phyloP scores from a whole-genome alignment of 768 basidiomycete species.

The Pulveroboletus sp. region DNA sequence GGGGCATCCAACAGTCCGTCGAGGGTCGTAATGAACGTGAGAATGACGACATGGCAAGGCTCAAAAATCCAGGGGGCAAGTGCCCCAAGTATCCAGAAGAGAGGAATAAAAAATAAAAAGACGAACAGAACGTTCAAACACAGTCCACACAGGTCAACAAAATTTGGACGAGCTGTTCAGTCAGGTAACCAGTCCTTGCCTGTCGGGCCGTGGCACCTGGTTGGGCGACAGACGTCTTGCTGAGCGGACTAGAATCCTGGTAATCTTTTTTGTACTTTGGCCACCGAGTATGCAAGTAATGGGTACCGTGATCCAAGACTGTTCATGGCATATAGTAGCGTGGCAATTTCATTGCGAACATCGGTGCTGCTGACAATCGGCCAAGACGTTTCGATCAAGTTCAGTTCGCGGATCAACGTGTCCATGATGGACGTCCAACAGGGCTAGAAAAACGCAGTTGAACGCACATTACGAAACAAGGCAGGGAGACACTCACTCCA shows the following conservation, averaged over 20 bases:
- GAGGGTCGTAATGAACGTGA: slow-evolving; percentile 24
- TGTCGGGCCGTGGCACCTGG: not conserved
- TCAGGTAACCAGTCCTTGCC: not conserved
- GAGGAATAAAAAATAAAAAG: not conserved
- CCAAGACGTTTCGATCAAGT: slow-evolving; percentile 60
- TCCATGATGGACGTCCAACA: slow-evolving; percentile 72
- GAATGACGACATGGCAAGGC: slow-evolving; percentile 6
- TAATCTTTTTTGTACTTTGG: slow-evolving; percentile 31
- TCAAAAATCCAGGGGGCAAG: slow-evolving; percentile 5
- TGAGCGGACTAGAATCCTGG: slow-evolving; percentile 22
- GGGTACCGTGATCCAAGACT: slow-evolving; percentile 58
- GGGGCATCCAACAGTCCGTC: slow-evolving; percentile 21
- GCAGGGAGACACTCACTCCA: slow-evolving; percentile 46
- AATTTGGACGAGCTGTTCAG: not conserved
- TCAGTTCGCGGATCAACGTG: slow-evolving; percentile 62
- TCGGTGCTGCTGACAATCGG: slow-evolving; percentile 53
- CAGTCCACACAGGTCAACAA: slow-evolving; percentile 8
- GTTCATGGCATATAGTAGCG: slow-evolving; percentile 61
- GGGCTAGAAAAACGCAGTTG: slow-evolving; percentile 37
- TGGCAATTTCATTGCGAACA: slow-evolving; percentile 55
- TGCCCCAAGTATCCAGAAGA: slow-evolving; percentile 5
- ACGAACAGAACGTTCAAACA: slow-evolving; percentile 6
- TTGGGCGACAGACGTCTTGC: slow-evolving; percentile 3
- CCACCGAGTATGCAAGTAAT: slow-evolving; percentile 38
- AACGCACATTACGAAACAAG: slow-evolving; percentile 1